Evolutionary conservation across 805 yeast species (phyloP), one percentile per base, ranked within the genome.

Genomic region (Teunomyces tritomae): DNA sequence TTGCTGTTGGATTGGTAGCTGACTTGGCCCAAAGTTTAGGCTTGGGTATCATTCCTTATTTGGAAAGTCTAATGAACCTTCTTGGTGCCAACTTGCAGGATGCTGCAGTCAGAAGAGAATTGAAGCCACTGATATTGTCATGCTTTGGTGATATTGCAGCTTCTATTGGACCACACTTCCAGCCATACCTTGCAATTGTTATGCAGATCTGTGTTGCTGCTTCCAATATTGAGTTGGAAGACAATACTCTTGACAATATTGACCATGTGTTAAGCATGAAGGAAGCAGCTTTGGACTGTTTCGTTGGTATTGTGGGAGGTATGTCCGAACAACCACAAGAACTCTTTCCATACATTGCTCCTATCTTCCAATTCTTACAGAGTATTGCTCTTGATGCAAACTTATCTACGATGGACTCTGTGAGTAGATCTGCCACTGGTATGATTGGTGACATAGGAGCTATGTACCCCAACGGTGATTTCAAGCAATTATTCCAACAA

Each of bases 61-160:
- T 87, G 53, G 83, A 83, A 50, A 86, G 85, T 3, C 79, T 92
- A 61, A 90, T 94, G 96, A 80, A 80, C 44, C 85, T 86, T 42
- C 77, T 94, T 62, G 92, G 96, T 46, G 76, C 78, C 43, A 82
- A 83, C 60, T 76, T 94, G 52, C 82, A 85, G 49, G 80, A 80
- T 57, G 76, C 78, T 36, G 80, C 78, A 48, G 83, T 89, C 14
- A 85, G 85, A 62, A 80, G 88, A 50, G 96, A 89, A 53, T 76
- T 92, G 55, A 84, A 88, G 65, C 97, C 97, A 13, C 78, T 89
- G 17, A 89, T 92, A 27, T 72, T 94, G 55, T 88, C 97, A 9
- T 89, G 96, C 59, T 89, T 94, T 65, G 99, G 99, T 54, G 99
- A 94, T 67, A 81, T 94, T 59, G 97, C 98, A 3, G 80, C 96